phyloP scores from a whole-genome alignment of 371 early-diverging fungal genomes.

The Cladochytrium tenue region DNA sequence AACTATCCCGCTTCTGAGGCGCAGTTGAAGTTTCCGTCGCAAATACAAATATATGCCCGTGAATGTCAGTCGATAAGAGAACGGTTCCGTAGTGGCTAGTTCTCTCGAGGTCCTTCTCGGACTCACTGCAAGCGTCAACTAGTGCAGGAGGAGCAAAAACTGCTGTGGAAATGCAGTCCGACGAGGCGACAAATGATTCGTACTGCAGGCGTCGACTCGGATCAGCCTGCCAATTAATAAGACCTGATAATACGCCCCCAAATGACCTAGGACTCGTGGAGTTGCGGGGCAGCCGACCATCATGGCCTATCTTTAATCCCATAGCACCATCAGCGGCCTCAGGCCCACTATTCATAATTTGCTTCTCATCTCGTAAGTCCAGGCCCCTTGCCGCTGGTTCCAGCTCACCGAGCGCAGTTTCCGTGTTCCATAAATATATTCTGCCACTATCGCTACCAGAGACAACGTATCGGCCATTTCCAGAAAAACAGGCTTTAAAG shows the following conservation, averaged over 20 bases:
- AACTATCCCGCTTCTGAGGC: no score
- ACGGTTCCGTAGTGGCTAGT: no score
- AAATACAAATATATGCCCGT: no score
- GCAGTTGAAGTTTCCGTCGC: no score
- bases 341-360: neutral
- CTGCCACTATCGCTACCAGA: conserved; percentile 79
- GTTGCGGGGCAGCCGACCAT: conserved; percentile 4
- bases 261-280: conserved; percentile 5
- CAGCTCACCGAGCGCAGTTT: conserved; percentile 8
- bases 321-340: neutral
- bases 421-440: conserved; percentile 75
- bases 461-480: conserved; percentile 69
- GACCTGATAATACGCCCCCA: conserved; percentile 23
- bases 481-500: conserved; percentile 72
- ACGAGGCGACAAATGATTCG: conserved; percentile 32
- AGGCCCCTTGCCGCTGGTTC: neutral
- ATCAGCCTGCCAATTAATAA: conserved; percentile 43
- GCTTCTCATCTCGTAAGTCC: neutral
- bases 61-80: no score
- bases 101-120: neutral
- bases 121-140: neutral
- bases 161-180: conserved; percentile 27
- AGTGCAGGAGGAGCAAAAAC: conserved; percentile 32
- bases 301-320: neutral
- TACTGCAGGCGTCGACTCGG: conserved; percentile 17